These are phyloP conservation scores for Priceomyces fermenticarens DNA, from an alignment of 805 yeast species.

Conservation along the genomic window DNA sequence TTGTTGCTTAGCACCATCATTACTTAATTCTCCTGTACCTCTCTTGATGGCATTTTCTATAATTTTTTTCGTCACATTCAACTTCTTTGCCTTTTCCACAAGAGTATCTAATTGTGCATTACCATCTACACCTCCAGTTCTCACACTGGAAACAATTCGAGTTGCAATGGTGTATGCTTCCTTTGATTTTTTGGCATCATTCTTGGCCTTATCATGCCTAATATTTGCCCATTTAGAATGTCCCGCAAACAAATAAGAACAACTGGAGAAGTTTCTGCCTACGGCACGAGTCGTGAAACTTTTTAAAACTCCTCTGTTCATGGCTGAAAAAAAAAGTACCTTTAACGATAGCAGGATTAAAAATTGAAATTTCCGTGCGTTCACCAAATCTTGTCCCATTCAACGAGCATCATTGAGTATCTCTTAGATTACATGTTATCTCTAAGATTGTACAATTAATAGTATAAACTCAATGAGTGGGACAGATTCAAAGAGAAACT, in stretches of 20 bases:
- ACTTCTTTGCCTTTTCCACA: conserved; percentile 72
- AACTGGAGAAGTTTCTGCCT: conserved; percentile 11
- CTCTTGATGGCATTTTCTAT: conserved; percentile 86
- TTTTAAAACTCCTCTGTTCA: conserved; percentile 47
- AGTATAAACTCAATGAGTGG: not conserved
- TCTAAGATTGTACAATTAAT: not conserved
- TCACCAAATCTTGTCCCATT: conserved; percentile 1
- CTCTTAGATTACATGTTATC: not conserved
- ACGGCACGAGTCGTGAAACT: not conserved
- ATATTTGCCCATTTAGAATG: conserved; percentile 96
- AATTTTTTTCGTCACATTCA: conserved; percentile 77
- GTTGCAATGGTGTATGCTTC: conserved; percentile 69
- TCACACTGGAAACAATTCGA: conserved; percentile 72
- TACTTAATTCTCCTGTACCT: conserved; percentile 66
- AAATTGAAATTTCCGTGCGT: conserved; percentile 3
- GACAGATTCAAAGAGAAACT: conserved; percentile 59
- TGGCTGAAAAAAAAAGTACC: conserved; percentile 17
- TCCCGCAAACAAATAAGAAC: conserved; percentile 49
- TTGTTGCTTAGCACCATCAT: conserved; percentile 43
- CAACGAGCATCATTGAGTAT: not conserved
- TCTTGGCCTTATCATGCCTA: conserved; percentile 89
- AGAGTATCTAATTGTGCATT: conserved; percentile 62
- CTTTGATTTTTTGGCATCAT: conserved; percentile 75
- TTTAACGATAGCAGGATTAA: not conserved
- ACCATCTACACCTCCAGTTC: conserved; percentile 68